Evolutionary conservation across 1,284 basidiomycete genomes (phyloP), one percentile per base, ranked within the genome.

Genomic region (Leccinum angustisporum): DNA sequence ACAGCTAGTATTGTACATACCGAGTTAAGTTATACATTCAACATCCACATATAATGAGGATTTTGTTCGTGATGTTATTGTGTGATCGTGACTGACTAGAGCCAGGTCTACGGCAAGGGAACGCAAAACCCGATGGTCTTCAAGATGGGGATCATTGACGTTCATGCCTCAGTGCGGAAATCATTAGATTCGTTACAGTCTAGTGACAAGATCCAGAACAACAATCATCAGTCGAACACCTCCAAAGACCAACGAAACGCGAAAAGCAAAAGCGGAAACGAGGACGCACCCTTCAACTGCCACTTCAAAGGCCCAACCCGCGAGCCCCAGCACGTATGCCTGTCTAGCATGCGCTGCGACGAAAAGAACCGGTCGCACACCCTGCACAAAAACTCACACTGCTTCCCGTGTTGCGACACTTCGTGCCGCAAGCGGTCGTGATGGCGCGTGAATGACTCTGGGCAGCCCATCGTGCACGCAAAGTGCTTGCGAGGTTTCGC

Each of bases 381-480:
- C 9, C 25, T 52, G 51, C 60, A 61, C 16, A 51, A 33, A 6
- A 61, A 61, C 31, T 61, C 60, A 25, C 60, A 61, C 30, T 53
- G 36, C n/a, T 61, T 61, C 1, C 60, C 60, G 25, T 61, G 56
- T 13, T 59, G 60, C 6, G 57, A 33, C 3, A 61, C 57, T 11
- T 60, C 59, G 56, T 60, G 59, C 13, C 59, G 59, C 25, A 60
- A 16, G 13, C 59, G 59, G 18, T 60, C 59, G 25, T 60, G 59
- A 38, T 60, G 59, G 11, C 60, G 57, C 7, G 60, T 61, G 31
- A 61, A 61, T 8, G 51, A 59, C 25, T 59, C 57, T 5, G 38
- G 38, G 9, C 57, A 59, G 2, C 60, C 60, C 60, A 61, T 61
- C 7, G 57, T 61, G 51, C 60, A 61, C 21, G n/a, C 7, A 53